A percentile compares a stretch with the other conserved stretches of the same genome.
phyloP scores from a whole-genome alignment of 192 early-diverging fungal species.

The Umbelopsis ramanniana region DNA sequence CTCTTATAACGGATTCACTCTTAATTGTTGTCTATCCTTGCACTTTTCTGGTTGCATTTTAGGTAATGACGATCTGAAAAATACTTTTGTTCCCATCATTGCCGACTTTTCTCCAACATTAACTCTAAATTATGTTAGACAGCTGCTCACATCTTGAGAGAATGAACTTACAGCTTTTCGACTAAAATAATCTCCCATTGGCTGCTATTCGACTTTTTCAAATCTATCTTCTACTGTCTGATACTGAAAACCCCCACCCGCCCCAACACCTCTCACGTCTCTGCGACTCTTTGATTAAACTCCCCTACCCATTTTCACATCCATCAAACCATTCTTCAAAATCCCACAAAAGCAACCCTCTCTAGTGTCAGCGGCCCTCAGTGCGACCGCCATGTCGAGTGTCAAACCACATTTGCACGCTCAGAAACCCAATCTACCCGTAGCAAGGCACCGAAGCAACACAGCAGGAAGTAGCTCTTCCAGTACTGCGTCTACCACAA shows the following conservation, averaged over 20 bases:
- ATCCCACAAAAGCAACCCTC: conserved; percentile 22
- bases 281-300: neutral
- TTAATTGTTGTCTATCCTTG: neutral
- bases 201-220: neutral
- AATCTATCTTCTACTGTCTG: neutral
- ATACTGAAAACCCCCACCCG: neutral
- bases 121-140: neutral
- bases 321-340: neutral
- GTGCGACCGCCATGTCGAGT: conserved; percentile 24
- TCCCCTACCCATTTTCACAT: no score
- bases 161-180: neutral
- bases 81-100: neutral
- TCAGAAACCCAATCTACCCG: conserved; percentile 11
- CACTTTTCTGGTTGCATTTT: conserved; percentile 1
- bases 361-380: conserved; percentile 20
- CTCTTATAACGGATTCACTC: neutral
- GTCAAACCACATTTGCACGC: conserved; percentile 22
- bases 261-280: neutral
- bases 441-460: conserved; percentile 13
- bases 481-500: conserved; percentile 15
- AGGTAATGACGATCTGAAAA: neutral
- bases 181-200: neutral
- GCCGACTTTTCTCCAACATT: neutral
- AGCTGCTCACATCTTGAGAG: neutral
- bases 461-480: conserved; percentile 21